Percentiles rank a stretch among this genome's conserved stretches.
These are phyloP conservation scores for Lipomyces sp. DNA, from an alignment of 805 yeast species.

Conservation along the genomic window DNA sequence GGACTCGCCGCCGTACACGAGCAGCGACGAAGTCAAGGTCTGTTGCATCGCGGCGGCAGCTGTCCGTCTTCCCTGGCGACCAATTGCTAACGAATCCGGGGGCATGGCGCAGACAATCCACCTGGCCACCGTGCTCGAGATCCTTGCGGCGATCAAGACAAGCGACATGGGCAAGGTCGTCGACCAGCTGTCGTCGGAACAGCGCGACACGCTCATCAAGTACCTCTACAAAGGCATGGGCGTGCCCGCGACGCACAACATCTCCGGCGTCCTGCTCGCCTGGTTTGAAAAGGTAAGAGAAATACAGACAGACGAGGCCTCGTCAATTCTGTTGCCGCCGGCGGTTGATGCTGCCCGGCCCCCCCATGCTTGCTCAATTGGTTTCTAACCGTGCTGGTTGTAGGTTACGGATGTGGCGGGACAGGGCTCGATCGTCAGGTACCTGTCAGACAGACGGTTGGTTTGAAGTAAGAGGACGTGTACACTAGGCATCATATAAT, in stretches of 20 bases:
- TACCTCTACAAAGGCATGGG: conserved; percentile 85
- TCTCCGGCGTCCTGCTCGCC: conserved; percentile 67
- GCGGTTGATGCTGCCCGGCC: no score
- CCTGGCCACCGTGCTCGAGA: conserved; percentile 60
- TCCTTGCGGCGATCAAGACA: conserved; percentile 63
- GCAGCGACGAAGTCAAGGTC: conserved; percentile 55
- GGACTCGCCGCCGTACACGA: conserved; percentile 79
- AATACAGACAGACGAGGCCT: background rate
- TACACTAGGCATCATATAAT: background rate
- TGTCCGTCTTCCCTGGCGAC: no score
- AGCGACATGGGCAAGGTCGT: conserved; percentile 65
- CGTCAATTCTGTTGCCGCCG: no score
- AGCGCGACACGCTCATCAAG: conserved; percentile 75
- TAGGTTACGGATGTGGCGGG: conserved; percentile 73
- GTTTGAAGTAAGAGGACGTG: conserved; percentile 44
- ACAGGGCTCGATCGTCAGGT: conserved; percentile 83
- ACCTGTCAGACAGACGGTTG: conserved; percentile 78
- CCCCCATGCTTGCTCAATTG: background rate
- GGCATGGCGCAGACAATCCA: no score
- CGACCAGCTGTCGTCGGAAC: conserved; percentile 54
- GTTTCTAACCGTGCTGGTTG: background rate
- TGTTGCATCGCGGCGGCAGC: background rate
- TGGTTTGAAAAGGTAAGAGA: conserved; percentile 75
- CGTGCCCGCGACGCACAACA: conserved; percentile 56
- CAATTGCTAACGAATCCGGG: no score